Percentiles rank a stretch among this genome's conserved stretches.
Evolutionary conservation across 495 filamentous ascomycete genomes (phyloP).

Genomic region (Penicillium dipodomyicola): DNA sequence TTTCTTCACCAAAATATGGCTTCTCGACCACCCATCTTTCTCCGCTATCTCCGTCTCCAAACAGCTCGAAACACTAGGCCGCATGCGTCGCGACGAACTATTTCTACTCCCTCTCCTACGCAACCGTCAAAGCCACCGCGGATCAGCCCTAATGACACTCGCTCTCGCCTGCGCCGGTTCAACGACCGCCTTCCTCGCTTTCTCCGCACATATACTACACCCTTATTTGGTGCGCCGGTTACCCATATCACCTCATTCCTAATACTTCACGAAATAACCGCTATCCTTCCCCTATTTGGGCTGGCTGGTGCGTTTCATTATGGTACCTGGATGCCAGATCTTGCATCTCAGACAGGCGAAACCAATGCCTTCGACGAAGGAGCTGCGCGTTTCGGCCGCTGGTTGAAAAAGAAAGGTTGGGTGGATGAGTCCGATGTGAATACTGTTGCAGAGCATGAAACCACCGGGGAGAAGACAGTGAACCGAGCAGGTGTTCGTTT

Average conservation of each 20-base stretch:
- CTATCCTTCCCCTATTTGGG: conserved; percentile 72
- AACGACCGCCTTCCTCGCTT: conserved; percentile 57
- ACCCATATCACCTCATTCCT: conserved; percentile 85
- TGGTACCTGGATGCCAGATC: conserved; percentile 59
- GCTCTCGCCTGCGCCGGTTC: conserved; percentile 55
- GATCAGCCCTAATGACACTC: conserved; percentile 30
- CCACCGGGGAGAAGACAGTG: conserved; percentile 5
- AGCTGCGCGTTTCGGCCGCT: conserved; percentile 55
- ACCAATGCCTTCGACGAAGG: conserved; percentile 48
- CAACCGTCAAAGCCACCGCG: conserved; percentile 13
- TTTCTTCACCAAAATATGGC: conserved; percentile 11
- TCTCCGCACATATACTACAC: conserved; percentile 63
- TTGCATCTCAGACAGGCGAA: conserved; percentile 49
- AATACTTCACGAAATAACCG: conserved; percentile 87
- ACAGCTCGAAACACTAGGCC: conserved; percentile 10
- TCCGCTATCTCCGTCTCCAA: conserved; percentile 20
- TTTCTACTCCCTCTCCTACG: conserved; percentile 31
- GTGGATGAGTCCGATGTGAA: conserved; percentile 47
- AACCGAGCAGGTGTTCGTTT: conserved; percentile 48
- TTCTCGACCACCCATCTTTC: conserved; percentile 15
- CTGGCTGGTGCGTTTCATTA: conserved; percentile 78
- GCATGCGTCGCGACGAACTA: conserved; percentile 19
- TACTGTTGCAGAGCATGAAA: conserved; percentile 26
- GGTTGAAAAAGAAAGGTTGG: conserved; percentile 62
- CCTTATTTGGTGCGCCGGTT: conserved; percentile 70